Evolutionary conservation across 2,329 filamentous ascomycete species (phyloP).

Genomic region (Laburnicola sp.): DNA sequence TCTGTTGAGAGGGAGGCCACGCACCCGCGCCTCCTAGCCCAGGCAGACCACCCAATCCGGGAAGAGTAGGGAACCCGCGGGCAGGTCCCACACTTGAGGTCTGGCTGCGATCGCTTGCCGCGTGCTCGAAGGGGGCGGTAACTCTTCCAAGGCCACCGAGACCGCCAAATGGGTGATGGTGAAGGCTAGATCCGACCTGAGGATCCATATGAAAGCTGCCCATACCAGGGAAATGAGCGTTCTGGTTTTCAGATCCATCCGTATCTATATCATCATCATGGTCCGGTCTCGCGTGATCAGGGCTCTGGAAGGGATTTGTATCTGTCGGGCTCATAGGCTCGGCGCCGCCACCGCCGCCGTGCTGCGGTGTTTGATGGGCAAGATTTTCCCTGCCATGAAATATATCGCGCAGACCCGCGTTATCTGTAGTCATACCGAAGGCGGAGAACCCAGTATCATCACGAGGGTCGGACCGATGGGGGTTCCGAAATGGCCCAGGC

Average conservation of each 20-base stretch:
- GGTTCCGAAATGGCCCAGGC: constrained; percentile 48
- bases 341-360: constrained; percentile 51
- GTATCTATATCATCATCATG: constrained; percentile 64
- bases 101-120: constrained; percentile 86
- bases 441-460: constrained; percentile 63
- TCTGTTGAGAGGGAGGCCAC: constrained; percentile 67
- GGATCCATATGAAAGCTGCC: constrained; percentile 57
- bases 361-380: constrained; percentile 58
- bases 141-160: constrained; percentile 55
- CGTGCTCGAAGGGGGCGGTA: constrained; percentile 52
- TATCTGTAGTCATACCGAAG: constrained; percentile 63
- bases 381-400: constrained; percentile 61
- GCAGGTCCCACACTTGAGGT: constrained; percentile 81
- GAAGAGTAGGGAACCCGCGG: constrained; percentile 69
- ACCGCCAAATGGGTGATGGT: constrained; percentile 58
- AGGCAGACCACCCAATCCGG: constrained; percentile 61
- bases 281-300: constrained; percentile 72
- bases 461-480: constrained; percentile 55
- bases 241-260: constrained; percentile 58
- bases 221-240: constrained; percentile 55
- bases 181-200: constrained; percentile 47
- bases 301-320: constrained; percentile 95
- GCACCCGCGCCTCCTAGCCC: constrained; percentile 62
- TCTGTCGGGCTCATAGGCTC: constrained; percentile 88
- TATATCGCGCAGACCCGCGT: constrained; percentile 60